A percentile compares a stretch with the other conserved stretches of the same genome.
These are phyloP conservation scores for Ganoderma lingzhi DNA, from an alignment of 1,284 basidiomycete genomes.

Conservation along the genomic window DNA sequence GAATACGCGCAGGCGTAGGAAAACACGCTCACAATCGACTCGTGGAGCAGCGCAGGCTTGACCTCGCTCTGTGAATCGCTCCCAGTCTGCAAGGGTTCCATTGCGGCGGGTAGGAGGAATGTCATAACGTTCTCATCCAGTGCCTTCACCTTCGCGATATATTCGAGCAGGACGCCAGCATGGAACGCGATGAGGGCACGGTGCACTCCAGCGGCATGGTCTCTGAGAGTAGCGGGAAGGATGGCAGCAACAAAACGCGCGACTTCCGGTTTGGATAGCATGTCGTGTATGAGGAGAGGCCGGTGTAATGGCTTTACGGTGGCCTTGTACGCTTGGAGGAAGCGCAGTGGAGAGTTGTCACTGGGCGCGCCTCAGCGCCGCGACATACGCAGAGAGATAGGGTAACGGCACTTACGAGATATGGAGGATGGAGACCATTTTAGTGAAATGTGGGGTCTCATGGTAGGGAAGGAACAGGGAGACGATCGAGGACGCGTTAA, in stretches of 20 bases:
- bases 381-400: conserved; percentile 5
- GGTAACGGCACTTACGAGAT: conserved; percentile 60
- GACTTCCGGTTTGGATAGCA: conserved; percentile 74
- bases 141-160: conserved; percentile 63
- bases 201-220: conserved; percentile 58
- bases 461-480: conserved; percentile 94
- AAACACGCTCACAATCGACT: conserved; percentile 58
- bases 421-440: conserved; percentile 89
- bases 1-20: not conserved
- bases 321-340: conserved; percentile 80
- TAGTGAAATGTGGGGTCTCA: conserved; percentile 93
- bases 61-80: conserved; percentile 26
- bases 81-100: conserved; percentile 60
- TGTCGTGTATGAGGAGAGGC: conserved; percentile 73
- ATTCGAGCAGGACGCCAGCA: conserved; percentile 83
- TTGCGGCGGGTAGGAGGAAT: conserved; percentile 65
- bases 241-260: conserved; percentile 76
- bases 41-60: conserved; percentile 46
- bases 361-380: conserved; percentile 2
- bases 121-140: conserved; percentile 73
- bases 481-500: conserved; percentile 87
- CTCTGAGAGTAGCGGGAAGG: conserved; percentile 66
- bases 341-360: conserved; percentile 65
- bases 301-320: conserved; percentile 78
- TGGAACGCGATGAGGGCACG: conserved; percentile 88